Base-by-base conservation (phyloP, 2,329 filamentous ascomycete genomes). In the Diaporthe sp. region DNA sequence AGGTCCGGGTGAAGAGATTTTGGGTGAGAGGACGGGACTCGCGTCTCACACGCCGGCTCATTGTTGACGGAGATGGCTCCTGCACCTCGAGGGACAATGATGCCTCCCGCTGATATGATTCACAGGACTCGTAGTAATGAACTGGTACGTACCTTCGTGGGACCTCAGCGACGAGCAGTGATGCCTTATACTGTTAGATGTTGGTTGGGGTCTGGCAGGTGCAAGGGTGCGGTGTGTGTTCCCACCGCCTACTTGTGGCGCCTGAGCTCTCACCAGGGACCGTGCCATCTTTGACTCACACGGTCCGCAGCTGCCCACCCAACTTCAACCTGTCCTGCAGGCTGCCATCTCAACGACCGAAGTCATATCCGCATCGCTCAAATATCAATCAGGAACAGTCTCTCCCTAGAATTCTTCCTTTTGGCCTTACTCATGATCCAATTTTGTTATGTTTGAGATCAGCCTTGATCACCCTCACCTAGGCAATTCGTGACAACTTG, bases 71-170 rank as follows among this genome's bases (percentile, higher is more conserved):
- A 35, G 25, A 25, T 7, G 9, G 56, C 42, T 32, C 4, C 19
- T 19, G 25, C 35, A 13, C 25, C 37, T 22, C 25, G 25, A 56
- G 25, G 19, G 58, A 42, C 25, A 22, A 22, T 65, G 59, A 15
- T 65, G 17, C 59, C 3, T 12, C 42, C 42, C 27, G 13, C 44
- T 13, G n/a, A 25, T 37, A 51, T 50, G 32, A 37, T 39, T 27
- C 7, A 15, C 44, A 66, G 44, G 13, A 66, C 10, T 32, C 32
- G 19, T 35, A 35, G 10, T 12, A 66, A 66, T 5, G 9, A n/a
- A 50, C 25, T 17, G 63, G 63, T 51, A 66, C 63, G 63, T 66
- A 66, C 63, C 63, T 66, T 37, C 47, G 42, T 50, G 30, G 61
- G 12, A 37, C 61, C 12, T 10, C 61, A 37, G 42, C 7, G 44